Base-by-base conservation (phyloP, 768 basidiomycete genomes). In the Lactarius akahatsu region DNA sequence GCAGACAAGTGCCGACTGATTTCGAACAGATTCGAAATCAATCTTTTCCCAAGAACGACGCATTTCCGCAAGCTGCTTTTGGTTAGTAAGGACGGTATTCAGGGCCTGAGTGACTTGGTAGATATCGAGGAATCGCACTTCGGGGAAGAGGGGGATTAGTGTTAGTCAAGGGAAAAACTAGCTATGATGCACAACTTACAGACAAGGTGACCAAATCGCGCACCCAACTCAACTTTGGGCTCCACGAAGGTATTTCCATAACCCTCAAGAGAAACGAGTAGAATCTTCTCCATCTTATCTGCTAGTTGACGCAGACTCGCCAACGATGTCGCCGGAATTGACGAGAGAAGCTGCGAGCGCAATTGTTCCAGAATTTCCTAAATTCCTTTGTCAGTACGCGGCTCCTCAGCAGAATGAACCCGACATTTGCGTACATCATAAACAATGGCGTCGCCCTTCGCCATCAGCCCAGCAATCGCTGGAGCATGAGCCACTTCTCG, bases 1-100 rank as follows among this genome's bases (percentile, higher is more conserved):
- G 83, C 92, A 94, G 34, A 94, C 93, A 72, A 95, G 79, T 20
- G 93, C 93, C n/a, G 91, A 92, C 73, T 95, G 93, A 73, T 95
- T 94, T 67, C 92, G 85, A 63, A 95, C 91, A 34, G 91, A 92
- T 75, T 94, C 92, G 71, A 95, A 94, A 74, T 95, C 91, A 54
- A 95, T 86, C 76, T 90, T 91, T 68, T 84, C 81, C 92, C 94
- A 95, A 28, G 93, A 92, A 63, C 88, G 83, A 58, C 89, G 88
- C 91, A 95, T 94, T 69, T 94, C 92, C 4, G 80, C 74, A 66
- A 94, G 82, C 73, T 93, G 91, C 75, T 92, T 92, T 76, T 86
- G 89, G 75, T 92, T 94, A 41, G 89, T 91, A 59, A 94, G 82
- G 65, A 95, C 92, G n/a, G 91, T 92, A 71, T 85, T 89, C 61